phyloP scores from a whole-genome alignment of 2,329 filamentous ascomycete species.

The Diaporthe vexans region DNA sequence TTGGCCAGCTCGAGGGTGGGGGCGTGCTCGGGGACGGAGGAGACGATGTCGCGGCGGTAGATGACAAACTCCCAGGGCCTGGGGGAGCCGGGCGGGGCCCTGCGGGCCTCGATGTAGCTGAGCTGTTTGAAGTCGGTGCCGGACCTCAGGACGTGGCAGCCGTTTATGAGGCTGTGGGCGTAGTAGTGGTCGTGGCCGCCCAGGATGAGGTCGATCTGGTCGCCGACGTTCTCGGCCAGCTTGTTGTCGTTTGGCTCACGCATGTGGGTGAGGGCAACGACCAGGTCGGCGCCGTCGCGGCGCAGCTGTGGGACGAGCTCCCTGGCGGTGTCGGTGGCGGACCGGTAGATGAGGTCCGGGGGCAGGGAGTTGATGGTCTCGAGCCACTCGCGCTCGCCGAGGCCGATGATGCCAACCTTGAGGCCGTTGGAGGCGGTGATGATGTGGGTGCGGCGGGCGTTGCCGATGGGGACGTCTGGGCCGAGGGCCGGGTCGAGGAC shows the following conservation, averaged over 20 bases:
- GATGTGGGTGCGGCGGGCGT: conserved; percentile 82
- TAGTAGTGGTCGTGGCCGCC: conserved; percentile 95
- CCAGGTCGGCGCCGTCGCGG: conserved; percentile 83
- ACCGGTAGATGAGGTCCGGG: conserved; percentile 85
- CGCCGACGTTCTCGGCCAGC: conserved; percentile 80
- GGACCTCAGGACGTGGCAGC: conserved; percentile 86
- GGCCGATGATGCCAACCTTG: conserved; percentile 86
- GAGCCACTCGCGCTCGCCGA: conserved; percentile 91
- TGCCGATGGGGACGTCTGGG: conserved; percentile 79
- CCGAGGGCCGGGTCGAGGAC: conserved; percentile 88
- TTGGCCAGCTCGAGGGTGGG: conserved; percentile 74
- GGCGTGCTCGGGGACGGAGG: conserved; percentile 74
- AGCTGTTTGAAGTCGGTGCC: conserved; percentile 94
- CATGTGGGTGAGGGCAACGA: conserved; percentile 87
- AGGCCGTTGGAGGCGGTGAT: conserved; percentile 85
- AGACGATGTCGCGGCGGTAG: conserved; percentile 79
- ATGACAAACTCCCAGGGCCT: conserved; percentile 84
- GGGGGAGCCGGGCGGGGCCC: conserved; percentile 60
- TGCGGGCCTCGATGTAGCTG: conserved; percentile 85
- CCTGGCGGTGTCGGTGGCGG: conserved; percentile 80
- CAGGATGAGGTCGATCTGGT: conserved; percentile 85
- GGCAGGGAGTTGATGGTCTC: conserved; percentile 90
- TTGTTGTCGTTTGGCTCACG: conserved; percentile 92
- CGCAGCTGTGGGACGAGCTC: conserved; percentile 81
- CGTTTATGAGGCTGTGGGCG: conserved; percentile 81